Conservation (phyloP, 2,329 filamentous ascomycete species). For the Calonectria hawksworthii region DNA sequence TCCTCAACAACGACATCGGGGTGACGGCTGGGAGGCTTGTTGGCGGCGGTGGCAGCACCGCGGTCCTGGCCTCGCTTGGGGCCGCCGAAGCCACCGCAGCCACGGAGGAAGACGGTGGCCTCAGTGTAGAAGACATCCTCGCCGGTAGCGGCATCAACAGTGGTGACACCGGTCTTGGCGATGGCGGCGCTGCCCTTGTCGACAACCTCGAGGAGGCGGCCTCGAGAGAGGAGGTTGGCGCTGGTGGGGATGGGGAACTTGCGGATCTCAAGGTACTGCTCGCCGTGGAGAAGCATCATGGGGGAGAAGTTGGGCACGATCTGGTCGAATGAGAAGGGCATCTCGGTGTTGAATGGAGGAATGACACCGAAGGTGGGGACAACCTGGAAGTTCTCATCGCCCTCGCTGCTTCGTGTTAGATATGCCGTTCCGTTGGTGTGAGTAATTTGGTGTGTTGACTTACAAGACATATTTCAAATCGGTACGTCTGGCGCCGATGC, state of each 20-base stretch:
- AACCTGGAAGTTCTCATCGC: slow-evolving; percentile 91
- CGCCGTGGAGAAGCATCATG: slow-evolving; percentile 99
- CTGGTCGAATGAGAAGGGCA: slow-evolving; percentile 84
- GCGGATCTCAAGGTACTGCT: slow-evolving; percentile 96
- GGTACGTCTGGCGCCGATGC: slow-evolving; percentile 90
- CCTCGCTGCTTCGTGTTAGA: slow-evolving; percentile 69
- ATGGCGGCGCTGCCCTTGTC: slow-evolving; percentile 95
- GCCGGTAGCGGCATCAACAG: slow-evolving; percentile 85
- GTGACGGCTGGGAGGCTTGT: slow-evolving; percentile 81
- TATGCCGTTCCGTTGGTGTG: neutral
- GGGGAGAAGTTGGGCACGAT: slow-evolving; percentile 96
- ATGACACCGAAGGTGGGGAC: slow-evolving; percentile 97
- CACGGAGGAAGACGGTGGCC: slow-evolving; percentile 90
- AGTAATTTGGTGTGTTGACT: slow-evolving; percentile 36
- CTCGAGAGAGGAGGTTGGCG: slow-evolving; percentile 80
- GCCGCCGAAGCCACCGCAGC: slow-evolving; percentile 91
- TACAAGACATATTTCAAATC: slow-evolving; percentile 88
- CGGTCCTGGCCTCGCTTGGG: slow-evolving; percentile 82
- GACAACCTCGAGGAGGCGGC: slow-evolving; percentile 90
- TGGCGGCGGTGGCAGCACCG: slow-evolving; percentile 83
- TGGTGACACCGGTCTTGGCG: slow-evolving; percentile 83
- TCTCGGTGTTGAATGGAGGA: slow-evolving; percentile 88
- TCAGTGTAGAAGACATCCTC: slow-evolving; percentile 98
- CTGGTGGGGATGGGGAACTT: slow-evolving; percentile 93
- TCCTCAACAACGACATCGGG: slow-evolving; percentile 89